Evolutionary conservation across 2,329 filamentous ascomycete species (phyloP).

Genomic region (Fusarium irregulare): DNA sequence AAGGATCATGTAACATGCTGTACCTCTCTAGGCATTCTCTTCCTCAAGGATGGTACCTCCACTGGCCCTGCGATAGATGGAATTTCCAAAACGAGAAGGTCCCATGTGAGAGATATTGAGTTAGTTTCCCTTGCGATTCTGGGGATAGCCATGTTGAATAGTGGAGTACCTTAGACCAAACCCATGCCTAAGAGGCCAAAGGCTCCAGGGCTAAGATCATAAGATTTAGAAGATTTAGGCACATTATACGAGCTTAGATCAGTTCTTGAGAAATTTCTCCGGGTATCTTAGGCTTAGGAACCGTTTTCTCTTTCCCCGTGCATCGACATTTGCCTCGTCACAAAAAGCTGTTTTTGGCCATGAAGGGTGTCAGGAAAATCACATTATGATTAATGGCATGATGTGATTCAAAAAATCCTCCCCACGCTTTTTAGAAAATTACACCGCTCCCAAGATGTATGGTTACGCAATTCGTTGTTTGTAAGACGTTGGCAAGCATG

Average conservation of each 20-base stretch:
- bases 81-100: not conserved
- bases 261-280: no score
- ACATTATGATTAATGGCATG: no score
- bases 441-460: not conserved
- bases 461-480: not conserved
- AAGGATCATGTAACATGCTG: not conserved
- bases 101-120: conserved; percentile 8
- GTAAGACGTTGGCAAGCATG: not conserved
- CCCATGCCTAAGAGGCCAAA: not conserved
- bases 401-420: not conserved
- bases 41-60: not conserved
- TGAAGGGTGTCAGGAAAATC: not conserved
- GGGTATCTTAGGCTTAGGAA: not conserved
- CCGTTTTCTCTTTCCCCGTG: not conserved
- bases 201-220: not conserved
- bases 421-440: not conserved
- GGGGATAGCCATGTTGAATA: not conserved
- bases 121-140: not conserved
- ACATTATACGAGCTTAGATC: not conserved
- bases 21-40: no score
- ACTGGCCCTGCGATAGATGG: no score
- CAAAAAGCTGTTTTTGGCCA: not conserved
- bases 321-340: not conserved
- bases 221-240: not conserved
- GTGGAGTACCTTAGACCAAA: not conserved